Conservation (phyloP, 495 filamentous ascomycete species). For the Hypoxylon fragiforme region DNA sequence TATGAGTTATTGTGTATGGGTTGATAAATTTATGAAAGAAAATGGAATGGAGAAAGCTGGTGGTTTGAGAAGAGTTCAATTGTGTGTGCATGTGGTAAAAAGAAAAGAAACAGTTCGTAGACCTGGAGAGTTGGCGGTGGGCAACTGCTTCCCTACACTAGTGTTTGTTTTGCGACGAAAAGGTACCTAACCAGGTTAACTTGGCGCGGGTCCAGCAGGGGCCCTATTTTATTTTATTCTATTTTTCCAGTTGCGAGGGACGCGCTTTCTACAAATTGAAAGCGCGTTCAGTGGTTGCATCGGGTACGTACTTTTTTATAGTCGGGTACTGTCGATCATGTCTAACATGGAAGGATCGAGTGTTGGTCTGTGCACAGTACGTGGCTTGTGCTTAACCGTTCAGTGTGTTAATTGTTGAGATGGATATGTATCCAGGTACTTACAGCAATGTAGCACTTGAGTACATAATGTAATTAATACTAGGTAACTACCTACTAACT, state of each 20-base stretch:
- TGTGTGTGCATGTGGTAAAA: neutral
- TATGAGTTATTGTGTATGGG: too few species aligned
- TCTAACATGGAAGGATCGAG: too few species aligned
- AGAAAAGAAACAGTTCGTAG: slow-evolving; percentile 1
- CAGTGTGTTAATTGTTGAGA: too few species aligned
- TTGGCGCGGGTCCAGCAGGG: slow-evolving; percentile 13
- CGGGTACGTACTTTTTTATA: neutral
- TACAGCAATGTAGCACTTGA: too few species aligned
- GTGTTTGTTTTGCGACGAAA: slow-evolving; percentile 30
- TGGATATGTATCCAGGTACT: too few species aligned
- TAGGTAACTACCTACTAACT: neutral
- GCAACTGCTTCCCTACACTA: neutral
- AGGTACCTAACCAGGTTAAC: slow-evolving; percentile 1
- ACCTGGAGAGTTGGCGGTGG: slow-evolving; percentile 33
- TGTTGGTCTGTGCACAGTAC: too few species aligned
- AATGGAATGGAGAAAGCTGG: too few species aligned
- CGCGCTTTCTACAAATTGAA: slow-evolving; percentile 28
- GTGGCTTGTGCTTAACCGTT: too few species aligned
- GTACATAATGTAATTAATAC: neutral
- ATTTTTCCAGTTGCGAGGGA: slow-evolving; percentile 17
- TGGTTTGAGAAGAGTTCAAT: neutral
- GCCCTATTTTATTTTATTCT: slow-evolving; percentile 16
- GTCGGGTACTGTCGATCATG: neutral
- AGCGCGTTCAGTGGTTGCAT: slow-evolving; percentile 44
- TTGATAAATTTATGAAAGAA: too few species aligned